phyloP scores from a whole-genome alignment of 768 basidiomycete genomes.

The Pisolithus orientalis region DNA sequence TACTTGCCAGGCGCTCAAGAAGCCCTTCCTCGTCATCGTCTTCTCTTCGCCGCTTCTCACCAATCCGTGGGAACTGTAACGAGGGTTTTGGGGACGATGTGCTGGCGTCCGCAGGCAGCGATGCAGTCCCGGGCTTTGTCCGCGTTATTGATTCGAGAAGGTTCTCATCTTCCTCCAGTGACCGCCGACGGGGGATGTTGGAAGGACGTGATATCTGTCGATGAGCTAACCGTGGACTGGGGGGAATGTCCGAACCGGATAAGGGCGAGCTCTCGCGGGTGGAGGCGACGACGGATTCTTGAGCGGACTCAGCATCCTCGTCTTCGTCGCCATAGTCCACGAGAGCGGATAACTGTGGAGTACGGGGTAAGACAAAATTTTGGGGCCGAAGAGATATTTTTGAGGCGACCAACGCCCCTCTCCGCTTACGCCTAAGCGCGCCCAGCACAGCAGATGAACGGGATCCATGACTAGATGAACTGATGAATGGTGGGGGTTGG shows the following conservation, averaged over 20 bases:
- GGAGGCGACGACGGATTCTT: slow-evolving; percentile 11
- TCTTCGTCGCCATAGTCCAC: slow-evolving; percentile 79
- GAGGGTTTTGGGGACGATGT: slow-evolving; percentile 26
- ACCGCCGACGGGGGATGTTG: slow-evolving; percentile 41
- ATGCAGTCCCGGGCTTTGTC: slow-evolving; percentile 33
- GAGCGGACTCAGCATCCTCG: slow-evolving; percentile 28
- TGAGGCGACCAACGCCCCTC: slow-evolving; percentile 37
- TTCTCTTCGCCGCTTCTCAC: slow-evolving; percentile 66
- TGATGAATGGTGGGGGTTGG: slow-evolving; percentile 29
- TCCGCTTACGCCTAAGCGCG: slow-evolving; percentile 54
- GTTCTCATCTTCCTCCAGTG: slow-evolving; percentile 46
- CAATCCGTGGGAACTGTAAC: slow-evolving; percentile 44
- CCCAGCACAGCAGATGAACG: slow-evolving; percentile 28
- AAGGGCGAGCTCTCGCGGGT: slow-evolving; percentile 20
- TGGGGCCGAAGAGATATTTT: slow-evolving; percentile 41
- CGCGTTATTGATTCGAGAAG: slow-evolving; percentile 50
- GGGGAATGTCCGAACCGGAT: slow-evolving; percentile 29
- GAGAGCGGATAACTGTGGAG: slow-evolving; percentile 52
- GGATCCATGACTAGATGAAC: slow-evolving; percentile 19
- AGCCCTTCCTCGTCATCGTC: slow-evolving; percentile 68
- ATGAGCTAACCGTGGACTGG: slow-evolving; percentile 33
- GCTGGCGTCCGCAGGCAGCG: slow-evolving; percentile 22
- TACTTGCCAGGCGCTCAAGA: slow-evolving; percentile 53
- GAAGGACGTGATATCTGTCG: slow-evolving; percentile 32
- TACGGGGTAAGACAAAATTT: slow-evolving; percentile 35